These are phyloP conservation scores for Bipolaris victoriae DNA, from an alignment of 2,329 filamentous ascomycete genomes.

Conservation along the genomic window DNA sequence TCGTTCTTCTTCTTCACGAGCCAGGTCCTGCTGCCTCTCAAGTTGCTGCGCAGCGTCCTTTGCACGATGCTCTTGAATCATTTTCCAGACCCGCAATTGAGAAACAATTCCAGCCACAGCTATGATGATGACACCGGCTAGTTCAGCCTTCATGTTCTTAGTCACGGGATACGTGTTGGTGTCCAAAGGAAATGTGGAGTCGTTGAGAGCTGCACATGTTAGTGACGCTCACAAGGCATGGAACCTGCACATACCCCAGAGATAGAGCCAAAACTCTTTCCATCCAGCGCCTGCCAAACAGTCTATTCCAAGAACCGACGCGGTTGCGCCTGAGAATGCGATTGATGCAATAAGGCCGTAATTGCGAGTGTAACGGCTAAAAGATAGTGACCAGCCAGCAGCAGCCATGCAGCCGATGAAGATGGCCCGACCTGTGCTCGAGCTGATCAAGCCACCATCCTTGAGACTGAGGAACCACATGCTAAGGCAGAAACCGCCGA, in stretches of 20 bases:
- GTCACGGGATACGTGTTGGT: conserved; percentile 84
- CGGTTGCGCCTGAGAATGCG: conserved; percentile 81
- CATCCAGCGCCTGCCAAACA: conserved; percentile 88
- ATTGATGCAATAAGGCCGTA: conserved; percentile 79
- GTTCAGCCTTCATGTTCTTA: conserved; percentile 83
- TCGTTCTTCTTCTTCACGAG: conserved; percentile 71
- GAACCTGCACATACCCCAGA: conserved; percentile 68
- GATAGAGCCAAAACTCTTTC: conserved; percentile 95
- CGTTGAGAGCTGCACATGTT: conserved; percentile 66
- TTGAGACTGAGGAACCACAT: conserved; percentile 90
- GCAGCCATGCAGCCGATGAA: conserved; percentile 77
- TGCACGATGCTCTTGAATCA: conserved; percentile 65
- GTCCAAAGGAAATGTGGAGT: conserved; percentile 74
- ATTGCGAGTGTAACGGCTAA: conserved; percentile 73
- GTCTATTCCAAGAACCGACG: conserved; percentile 82
- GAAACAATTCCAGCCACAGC: conserved; percentile 78
- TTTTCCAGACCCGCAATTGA: conserved; percentile 84
- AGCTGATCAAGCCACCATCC: conserved; percentile 73
- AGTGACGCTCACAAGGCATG: conserved; percentile 14
- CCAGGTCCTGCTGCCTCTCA: conserved; percentile 63
- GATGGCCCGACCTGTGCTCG: conserved; percentile 67
- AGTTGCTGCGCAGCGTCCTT: conserved; percentile 55
- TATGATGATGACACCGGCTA: conserved; percentile 77
- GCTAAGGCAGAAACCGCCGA: conserved; percentile 82
- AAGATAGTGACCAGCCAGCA: conserved; percentile 72